Evolutionary conservation across 352 stramenopile genomes (phyloP), one percentile per base, ranked within the genome.

Genomic region (Globisporangium lucens): DNA sequence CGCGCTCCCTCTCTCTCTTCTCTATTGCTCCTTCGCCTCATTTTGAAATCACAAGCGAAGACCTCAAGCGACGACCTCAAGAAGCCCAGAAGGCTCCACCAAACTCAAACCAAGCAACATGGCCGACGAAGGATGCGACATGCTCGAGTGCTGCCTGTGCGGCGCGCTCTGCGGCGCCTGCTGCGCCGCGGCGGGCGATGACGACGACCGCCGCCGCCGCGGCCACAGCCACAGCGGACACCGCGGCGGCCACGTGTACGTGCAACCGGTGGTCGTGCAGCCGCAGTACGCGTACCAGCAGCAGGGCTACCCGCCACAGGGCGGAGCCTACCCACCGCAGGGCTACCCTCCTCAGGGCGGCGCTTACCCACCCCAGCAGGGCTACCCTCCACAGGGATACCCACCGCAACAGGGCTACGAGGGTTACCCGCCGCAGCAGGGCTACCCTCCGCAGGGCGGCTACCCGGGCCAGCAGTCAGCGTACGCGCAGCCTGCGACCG

Each of bases 101-200:
- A 56, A 10, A 33, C 8, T 13, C 30, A 46, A 61, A 30, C 1
- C 22, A 53, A 63, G 36, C 51, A 66, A 12, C 10, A 67, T 67
- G 62, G 62, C 88, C 77, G 83, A 90, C 56, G 82, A 90, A 66
- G 82, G 80, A 59, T 92, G 84, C 60, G 86, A 94, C 59, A 86
- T 91, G 74, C 78, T 89, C 75, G 83, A 90, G 69, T 91, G 82
- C 78, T 89, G 80, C 69, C 72, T 91, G 67, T 91, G 85, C 75
- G 83, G 83, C 62, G 81, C 82, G 17, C 76, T 91, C 51, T 94
- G 86, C 65, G 85, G 80, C 51, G 82, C 84, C 56, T 94, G 86
- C 78, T 94, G 86, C 65, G 86, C 79, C 2, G 77, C 75, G 5
- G 72, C 72, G 4, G 68, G 70, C 24, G 73, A 76, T 46, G 68